A percentile compares a stretch with the other conserved stretches of the same genome.
Evolutionary conservation across 768 basidiomycete genomes (phyloP).

Genomic region (Lactifluus rugatus): DNA sequence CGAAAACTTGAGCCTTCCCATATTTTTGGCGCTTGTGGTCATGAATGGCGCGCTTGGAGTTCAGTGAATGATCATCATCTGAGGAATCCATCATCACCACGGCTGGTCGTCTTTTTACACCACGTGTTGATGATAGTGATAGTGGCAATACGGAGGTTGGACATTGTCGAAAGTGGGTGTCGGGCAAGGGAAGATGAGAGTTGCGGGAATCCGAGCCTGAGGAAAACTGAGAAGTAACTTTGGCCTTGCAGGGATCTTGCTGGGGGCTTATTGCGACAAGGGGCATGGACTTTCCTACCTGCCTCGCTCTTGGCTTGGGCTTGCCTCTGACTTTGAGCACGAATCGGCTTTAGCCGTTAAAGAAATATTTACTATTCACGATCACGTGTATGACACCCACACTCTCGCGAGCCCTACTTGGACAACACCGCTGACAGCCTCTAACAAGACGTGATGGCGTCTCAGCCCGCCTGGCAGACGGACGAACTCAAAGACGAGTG

Average conservation of each 20-base stretch:
- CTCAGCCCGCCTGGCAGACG: conserved; percentile 72
- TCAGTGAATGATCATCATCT: neutral
- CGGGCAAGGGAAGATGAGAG: neutral
- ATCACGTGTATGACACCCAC: conserved; percentile 7
- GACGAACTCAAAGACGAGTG: conserved; percentile 90
- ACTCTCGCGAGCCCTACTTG: no score
- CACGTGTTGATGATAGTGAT: neutral
- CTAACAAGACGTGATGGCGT: neutral
- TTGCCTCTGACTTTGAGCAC: neutral
- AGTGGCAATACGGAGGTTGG: no score
- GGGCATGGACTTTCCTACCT: conserved; percentile 1
- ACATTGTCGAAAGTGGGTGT: neutral
- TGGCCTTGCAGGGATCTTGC: neutral
- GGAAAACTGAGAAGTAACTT: neutral
- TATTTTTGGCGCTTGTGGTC: conserved; percentile 14
- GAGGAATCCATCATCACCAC: conserved; percentile 3
- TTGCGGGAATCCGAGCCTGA: neutral
- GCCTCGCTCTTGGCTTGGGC: neutral
- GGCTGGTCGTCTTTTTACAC: conserved; percentile 7
- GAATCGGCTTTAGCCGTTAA: no score
- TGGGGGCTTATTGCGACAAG: neutral
- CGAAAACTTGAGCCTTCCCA: neutral
- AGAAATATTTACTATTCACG: no score
- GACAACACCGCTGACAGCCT: neutral
- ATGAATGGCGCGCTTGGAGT: neutral